Evolutionary conservation across 768 basidiomycete genomes (phyloP), one percentile per base, ranked within the genome.

Genomic region (Trametes sanguinea): DNA sequence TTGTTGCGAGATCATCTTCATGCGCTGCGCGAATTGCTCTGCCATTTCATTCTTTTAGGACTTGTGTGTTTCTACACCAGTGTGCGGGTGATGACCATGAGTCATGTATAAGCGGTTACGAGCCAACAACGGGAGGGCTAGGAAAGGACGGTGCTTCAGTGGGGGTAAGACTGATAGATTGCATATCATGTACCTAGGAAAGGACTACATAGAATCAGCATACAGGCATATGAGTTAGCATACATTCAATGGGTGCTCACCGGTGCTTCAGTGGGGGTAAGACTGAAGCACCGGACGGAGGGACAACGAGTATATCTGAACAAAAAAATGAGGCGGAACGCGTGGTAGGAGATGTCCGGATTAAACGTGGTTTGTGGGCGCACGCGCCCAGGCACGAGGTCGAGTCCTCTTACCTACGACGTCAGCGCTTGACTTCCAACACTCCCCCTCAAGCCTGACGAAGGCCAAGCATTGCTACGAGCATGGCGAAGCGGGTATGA

Each of bases 101-200:
- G 13, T n/a, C n/a, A n/a, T n/a, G n/a, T n/a, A n/a, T n/a, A n/a
- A n/a, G n/a, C n/a, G n/a, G n/a, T n/a, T n/a, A n/a, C n/a, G 42
- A 43, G 42, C 42, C 42, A 13, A 16, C 42, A 13, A 43, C 42
- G 42, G 42, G 42, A 43, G 42, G 16, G 10, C 33, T 65, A 51
- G 64, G 10, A 59, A 69, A 69, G 14, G 48, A 44, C 37, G 68
- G 53, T 4, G 64, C 67, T 48, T 62, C 69, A 8, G 69, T 65
- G 14, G 63, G 64, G 22, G 65, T 63, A 40, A 32, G 3, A 40
- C n/a, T 43, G 7, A 43, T 43, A 43, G 6, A 43, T 43, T 43
- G 42, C 42, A 43, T 43, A 43, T 4, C 42, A 43, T 6, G 42
- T 43, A 43, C 42, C 42, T 43, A 43, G 42, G 10, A 7, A 13